Evolutionary conservation across 169 alveolate species (phyloP).

Genomic region (Babesia caballi): DNA sequence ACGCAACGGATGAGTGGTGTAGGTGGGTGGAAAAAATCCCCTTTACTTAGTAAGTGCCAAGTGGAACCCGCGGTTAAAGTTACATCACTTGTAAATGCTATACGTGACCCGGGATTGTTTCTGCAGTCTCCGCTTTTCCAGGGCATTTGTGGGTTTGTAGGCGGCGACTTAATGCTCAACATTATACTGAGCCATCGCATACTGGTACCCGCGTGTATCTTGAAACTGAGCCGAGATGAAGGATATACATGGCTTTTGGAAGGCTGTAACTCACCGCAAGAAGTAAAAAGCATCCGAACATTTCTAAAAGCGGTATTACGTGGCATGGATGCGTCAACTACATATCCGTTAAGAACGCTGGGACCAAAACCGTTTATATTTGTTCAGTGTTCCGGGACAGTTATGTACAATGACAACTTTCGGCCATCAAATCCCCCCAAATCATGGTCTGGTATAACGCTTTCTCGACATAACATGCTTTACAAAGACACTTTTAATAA

Average conservation of each 20-base stretch:
- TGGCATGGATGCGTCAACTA: not conserved
- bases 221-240: not conserved
- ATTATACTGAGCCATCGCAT: slow-evolving; percentile 16
- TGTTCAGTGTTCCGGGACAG: slow-evolving; percentile 49
- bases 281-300: not conserved
- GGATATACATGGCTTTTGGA: not conserved
- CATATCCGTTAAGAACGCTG: not conserved
- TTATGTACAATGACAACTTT: slow-evolving; percentile 11
- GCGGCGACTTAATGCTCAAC: not conserved
- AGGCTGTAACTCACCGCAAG: not conserved
- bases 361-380: not conserved
- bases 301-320: not conserved
- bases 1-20: not conserved
- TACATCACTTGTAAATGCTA: not conserved
- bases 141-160: slow-evolving; percentile 1
- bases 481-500: slow-evolving; percentile 15
- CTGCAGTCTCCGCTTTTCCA: slow-evolving; percentile 5
- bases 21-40: not conserved
- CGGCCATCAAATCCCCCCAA: not conserved
- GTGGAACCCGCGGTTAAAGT: not conserved
- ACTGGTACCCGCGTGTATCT: slow-evolving; percentile 5
- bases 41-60: not conserved
- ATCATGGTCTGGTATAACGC: slow-evolving; percentile 1
- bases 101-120: slow-evolving; percentile 6
- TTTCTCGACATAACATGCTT: not conserved